phyloP scores from a whole-genome alignment of 176 grass and related monocot species.

The Pharus latifolius region DNA sequence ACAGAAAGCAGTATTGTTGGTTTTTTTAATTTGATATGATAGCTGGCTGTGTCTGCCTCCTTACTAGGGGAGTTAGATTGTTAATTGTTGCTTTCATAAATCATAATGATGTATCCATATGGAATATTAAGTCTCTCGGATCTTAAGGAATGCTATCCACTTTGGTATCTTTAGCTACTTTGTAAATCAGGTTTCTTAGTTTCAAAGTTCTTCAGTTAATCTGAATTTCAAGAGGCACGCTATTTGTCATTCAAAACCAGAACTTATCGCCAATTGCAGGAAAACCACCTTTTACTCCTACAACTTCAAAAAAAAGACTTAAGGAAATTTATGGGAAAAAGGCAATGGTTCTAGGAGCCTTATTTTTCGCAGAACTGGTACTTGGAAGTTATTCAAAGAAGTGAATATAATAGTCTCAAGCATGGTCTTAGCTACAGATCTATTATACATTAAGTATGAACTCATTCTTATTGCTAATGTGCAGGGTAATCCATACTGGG shows the following conservation, averaged over 20 bases:
- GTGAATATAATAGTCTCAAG: background rate
- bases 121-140: background rate
- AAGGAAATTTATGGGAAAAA: background rate
- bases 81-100: background rate
- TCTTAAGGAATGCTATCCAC: background rate
- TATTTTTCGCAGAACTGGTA: background rate
- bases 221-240: background rate
- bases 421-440: background rate
- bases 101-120: background rate
- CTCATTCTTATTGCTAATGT: background rate
- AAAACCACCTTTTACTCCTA: too few species aligned
- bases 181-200: background rate
- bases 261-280: too few species aligned
- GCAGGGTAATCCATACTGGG: conserved; percentile 88
- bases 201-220: background rate
- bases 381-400: background rate
- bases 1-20: background rate
- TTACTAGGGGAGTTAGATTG: background rate
- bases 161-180: background rate
- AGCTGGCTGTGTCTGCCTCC: background rate
- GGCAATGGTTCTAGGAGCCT: background rate
- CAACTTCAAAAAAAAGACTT: too few species aligned
- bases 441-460: background rate
- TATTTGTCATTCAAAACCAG: too few species aligned
- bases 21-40: background rate